Evolutionary conservation across 2,329 filamentous ascomycete species (phyloP).

Genomic region (Aureobasidium subglaciale): DNA sequence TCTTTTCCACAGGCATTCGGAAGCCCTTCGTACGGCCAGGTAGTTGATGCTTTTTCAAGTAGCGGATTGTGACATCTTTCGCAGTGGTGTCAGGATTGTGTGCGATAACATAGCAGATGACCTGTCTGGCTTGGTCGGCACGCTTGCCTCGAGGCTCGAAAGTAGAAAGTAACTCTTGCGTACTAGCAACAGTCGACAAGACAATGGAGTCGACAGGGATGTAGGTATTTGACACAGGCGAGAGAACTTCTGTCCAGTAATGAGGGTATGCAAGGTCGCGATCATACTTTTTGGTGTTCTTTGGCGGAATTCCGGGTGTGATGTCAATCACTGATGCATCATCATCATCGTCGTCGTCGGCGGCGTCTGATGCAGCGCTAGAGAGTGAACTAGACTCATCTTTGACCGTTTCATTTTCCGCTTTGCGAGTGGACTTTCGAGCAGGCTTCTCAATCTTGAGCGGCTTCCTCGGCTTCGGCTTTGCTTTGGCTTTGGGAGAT

Average conservation of each 20-base stretch:
- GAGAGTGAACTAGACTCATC: slow-evolving; percentile 39
- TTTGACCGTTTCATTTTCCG: slow-evolving; percentile 40
- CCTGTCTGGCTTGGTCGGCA: slow-evolving; percentile 79
- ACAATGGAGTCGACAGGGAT: slow-evolving; percentile 72
- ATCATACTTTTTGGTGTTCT: slow-evolving; percentile 53
- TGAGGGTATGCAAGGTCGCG: slow-evolving; percentile 73
- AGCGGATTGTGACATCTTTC: slow-evolving; percentile 90
- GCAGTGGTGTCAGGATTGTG: slow-evolving; percentile 78
- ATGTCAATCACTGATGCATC: slow-evolving; percentile 52
- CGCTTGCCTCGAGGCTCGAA: slow-evolving; percentile 78
- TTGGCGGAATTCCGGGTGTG: slow-evolving; percentile 38
- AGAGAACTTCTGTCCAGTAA: slow-evolving; percentile 90
- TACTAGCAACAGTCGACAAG: slow-evolving; percentile 62
- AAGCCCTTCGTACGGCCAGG: slow-evolving; percentile 87
- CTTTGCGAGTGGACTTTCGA: slow-evolving; percentile 23
- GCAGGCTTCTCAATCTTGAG: slow-evolving; percentile 19
- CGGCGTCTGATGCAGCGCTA: slow-evolving; percentile 34
- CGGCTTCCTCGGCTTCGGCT: slow-evolving; percentile 15
- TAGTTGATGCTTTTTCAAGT: slow-evolving; percentile 71
- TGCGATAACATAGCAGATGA: slow-evolving; percentile 82
- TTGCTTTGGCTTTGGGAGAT: slow-evolving; percentile 7
- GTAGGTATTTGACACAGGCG: slow-evolving; percentile 70
- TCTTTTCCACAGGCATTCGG: slow-evolving; percentile 69
- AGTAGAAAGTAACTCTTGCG: slow-evolving; percentile 61
- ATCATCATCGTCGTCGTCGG: slow-evolving; percentile 42